A percentile compares a stretch with the other conserved stretches of the same genome.
These are phyloP conservation scores for Candolleomyces efflorescens DNA, from an alignment of 768 basidiomycete genomes.

Conservation along the genomic window DNA sequence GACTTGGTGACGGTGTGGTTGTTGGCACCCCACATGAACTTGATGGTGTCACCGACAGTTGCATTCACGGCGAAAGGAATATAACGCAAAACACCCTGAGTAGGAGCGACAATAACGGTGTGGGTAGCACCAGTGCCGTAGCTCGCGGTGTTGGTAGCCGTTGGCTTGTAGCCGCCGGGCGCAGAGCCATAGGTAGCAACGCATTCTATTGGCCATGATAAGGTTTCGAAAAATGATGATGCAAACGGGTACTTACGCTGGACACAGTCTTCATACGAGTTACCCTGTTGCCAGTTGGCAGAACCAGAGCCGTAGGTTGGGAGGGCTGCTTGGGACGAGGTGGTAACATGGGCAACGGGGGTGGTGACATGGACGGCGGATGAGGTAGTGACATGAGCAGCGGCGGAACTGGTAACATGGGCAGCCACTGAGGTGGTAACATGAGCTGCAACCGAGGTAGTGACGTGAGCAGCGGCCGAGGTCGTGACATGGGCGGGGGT, in stretches of 20 bases:
- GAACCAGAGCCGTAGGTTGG: constrained; percentile 62
- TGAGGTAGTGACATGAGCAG: not conserved
- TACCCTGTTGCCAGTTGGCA: constrained; percentile 43
- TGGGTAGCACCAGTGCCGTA: constrained; percentile 55
- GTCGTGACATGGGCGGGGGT: not conserved
- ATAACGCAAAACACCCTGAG: constrained; percentile 70
- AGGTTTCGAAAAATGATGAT: not conserved
- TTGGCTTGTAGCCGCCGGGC: constrained; percentile 30
- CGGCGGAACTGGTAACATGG: not conserved
- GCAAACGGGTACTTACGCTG: constrained; percentile 44
- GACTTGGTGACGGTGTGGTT: constrained; percentile 83
- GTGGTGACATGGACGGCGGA: not conserved
- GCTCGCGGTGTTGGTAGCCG: constrained; percentile 25
- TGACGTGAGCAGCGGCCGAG: too few relatives aligned
- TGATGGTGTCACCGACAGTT: constrained; percentile 71
- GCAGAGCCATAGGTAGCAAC: constrained; percentile 51
- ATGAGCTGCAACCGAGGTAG: not conserved
- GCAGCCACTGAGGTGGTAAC: not conserved
- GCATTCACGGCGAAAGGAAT: constrained; percentile 75
- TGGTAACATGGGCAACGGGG: not conserved
- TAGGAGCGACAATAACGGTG: constrained; percentile 76
- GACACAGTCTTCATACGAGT: constrained; percentile 63
- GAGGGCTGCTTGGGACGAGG: constrained; percentile 18
- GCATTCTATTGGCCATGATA: constrained; percentile 45
- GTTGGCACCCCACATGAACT: constrained; percentile 75